Conservation (phyloP, 352 stramenopile genomes). For the Thraustotheca clavata region DNA sequence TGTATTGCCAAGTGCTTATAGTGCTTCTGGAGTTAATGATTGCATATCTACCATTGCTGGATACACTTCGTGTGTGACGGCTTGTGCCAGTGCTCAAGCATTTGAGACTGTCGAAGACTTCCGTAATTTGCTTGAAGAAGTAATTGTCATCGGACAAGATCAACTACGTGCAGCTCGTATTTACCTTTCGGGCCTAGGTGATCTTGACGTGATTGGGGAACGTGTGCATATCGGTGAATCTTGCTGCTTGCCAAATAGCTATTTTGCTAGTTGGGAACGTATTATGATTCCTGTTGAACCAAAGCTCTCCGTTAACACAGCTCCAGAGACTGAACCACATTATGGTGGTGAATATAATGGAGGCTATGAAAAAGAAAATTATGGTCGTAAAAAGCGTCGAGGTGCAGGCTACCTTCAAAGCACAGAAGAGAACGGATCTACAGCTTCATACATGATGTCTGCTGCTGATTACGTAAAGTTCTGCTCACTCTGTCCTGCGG, state of each 20-base stretch:
- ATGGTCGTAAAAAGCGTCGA: too few relatives aligned
- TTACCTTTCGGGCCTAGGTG: constrained; percentile 13
- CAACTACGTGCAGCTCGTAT: constrained; percentile 1
- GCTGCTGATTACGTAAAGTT: neutral
- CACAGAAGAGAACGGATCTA: too few relatives aligned
- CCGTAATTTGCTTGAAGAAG: constrained; percentile 6
- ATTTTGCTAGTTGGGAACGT: constrained; percentile 19
- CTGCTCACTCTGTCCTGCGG: neutral
- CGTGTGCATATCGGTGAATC: constrained; percentile 21
- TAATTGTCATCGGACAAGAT: constrained; percentile 3
- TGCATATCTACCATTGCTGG: constrained; percentile 3
- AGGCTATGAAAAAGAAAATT: too few relatives aligned
- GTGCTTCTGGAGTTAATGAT: neutral
- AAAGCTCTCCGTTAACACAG: too few relatives aligned
- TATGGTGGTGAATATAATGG: too few relatives aligned
- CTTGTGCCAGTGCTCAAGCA: constrained; percentile 10
- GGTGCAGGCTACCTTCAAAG: too few relatives aligned
- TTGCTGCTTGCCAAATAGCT: constrained; percentile 13
- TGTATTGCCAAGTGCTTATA: constrained; percentile 1
- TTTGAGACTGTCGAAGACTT: constrained; percentile 16
- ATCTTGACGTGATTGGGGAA: constrained; percentile 11
- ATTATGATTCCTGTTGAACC: constrained; percentile 3
- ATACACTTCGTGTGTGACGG: constrained; percentile 20
- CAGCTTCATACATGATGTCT: constrained; percentile 15
- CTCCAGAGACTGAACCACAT: too few relatives aligned